These are phyloP conservation scores for Staphylotrichum longicolle DNA, from an alignment of 495 filamentous ascomycete genomes.

Conservation along the genomic window DNA sequence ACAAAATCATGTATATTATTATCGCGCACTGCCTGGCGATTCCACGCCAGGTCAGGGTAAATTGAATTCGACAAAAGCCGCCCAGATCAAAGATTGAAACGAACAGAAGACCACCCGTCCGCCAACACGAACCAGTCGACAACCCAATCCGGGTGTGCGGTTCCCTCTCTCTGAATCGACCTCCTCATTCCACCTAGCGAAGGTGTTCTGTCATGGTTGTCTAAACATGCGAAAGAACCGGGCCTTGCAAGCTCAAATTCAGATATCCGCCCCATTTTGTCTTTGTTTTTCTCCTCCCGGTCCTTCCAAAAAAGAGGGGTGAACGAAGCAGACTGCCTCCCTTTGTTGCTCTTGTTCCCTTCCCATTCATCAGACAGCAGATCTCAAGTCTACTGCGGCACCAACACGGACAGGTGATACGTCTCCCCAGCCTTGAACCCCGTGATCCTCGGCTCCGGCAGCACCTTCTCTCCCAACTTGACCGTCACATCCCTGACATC, in stretches of 20 bases:
- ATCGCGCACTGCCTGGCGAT: neutral
- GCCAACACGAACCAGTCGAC: neutral
- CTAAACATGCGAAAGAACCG: neutral
- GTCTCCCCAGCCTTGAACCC: slow-evolving; percentile 40
- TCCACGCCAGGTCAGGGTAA: neutral
- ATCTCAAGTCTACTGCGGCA: slow-evolving; percentile 31
- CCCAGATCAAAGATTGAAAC: slow-evolving; percentile 3
- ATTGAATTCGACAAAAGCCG: slow-evolving; percentile 15
- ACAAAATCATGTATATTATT: neutral
- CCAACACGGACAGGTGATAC: slow-evolving; percentile 42
- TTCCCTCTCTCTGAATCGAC: neutral
- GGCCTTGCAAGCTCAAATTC: neutral
- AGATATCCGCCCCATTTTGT: neutral
- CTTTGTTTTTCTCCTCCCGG: neutral
- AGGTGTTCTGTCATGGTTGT: slow-evolving; percentile 9
- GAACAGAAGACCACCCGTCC: neutral
- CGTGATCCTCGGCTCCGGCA: slow-evolving; percentile 42
- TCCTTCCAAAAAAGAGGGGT: neutral
- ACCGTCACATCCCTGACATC: slow-evolving; percentile 46
- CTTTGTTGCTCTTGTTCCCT: neutral
- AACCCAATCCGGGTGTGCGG: neutral
- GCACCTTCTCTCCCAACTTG: slow-evolving; percentile 30
- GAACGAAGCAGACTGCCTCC: neutral
- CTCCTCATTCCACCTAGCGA: slow-evolving; percentile 5
- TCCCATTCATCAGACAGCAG: neutral